Percentiles rank a stretch among this genome's conserved stretches.
Evolutionary conservation across 257 asterid species (phyloP).

Genomic region (Capsicum chinense): DNA sequence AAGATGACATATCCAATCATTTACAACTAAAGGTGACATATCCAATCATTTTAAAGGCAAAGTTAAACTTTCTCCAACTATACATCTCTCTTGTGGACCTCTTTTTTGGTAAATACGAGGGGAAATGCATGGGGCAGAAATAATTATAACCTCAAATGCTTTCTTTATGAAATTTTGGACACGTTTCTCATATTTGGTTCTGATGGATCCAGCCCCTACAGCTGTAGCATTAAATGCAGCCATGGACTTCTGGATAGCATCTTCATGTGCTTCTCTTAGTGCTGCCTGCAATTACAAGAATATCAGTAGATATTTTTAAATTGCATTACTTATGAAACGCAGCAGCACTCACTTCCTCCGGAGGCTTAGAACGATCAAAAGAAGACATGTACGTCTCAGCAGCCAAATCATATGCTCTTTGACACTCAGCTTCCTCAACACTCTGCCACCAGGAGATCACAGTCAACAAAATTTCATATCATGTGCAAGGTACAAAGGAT

Average conservation of each 20-base stretch:
- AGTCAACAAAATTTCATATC: conserved; percentile 19
- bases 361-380: conserved; percentile 83
- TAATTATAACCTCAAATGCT: conserved; percentile 82
- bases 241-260: conserved; percentile 77
- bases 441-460: conserved; percentile 49
- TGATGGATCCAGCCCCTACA: conserved; percentile 81
- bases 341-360: conserved; percentile 83
- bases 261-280: conserved; percentile 93
- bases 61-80: conserved; percentile 1
- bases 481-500: conserved; percentile 25
- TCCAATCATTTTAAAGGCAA: conserved; percentile 10
- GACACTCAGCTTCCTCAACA: conserved; percentile 99
- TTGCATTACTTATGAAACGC: conserved; percentile 17
- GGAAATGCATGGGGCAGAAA: conserved; percentile 22
- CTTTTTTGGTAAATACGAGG: conserved; percentile 10
- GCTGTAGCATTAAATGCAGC: conserved; percentile 77
- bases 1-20: background rate
- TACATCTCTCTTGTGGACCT: conserved; percentile 20
- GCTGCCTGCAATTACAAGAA: conserved; percentile 64
- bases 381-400: conserved; percentile 76
- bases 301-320: conserved; percentile 37
- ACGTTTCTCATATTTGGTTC: conserved; percentile 89
- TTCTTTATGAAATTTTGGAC: conserved; percentile 73
- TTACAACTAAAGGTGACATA: conserved; percentile 6
- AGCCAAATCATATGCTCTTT: conserved; percentile 83